Conservation (phyloP, 805 yeast species). For the Pichia ethanolica region DNA sequence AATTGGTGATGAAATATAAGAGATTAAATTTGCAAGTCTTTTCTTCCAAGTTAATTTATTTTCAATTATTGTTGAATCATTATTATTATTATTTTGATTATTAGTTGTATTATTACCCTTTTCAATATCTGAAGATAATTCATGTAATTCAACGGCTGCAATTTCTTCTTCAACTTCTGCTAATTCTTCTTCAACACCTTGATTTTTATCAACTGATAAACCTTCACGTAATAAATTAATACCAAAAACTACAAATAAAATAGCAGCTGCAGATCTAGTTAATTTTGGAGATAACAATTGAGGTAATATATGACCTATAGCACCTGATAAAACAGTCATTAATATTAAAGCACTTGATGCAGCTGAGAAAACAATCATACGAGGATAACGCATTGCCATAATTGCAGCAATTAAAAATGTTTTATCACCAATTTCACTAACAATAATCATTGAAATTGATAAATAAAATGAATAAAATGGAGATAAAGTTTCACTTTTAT, state of each 20-base stretch:
- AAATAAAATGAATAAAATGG: conserved; percentile 47
- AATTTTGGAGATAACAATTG: conserved; percentile 68
- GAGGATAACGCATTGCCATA: conserved; percentile 93
- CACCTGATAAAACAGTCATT: conserved; percentile 88
- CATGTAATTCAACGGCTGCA: conserved; percentile 51
- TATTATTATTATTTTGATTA: not conserved
- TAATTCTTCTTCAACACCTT: conserved; percentile 90
- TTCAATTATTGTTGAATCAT: too few relatives aligned
- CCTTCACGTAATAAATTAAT: conserved; percentile 73
- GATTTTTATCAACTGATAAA: conserved; percentile 64
- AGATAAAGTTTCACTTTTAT: conserved; percentile 2
- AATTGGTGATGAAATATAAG: conserved; percentile 69
- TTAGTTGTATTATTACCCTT: conserved; percentile 33
- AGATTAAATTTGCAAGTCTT: conserved; percentile 46
- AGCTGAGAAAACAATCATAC: conserved; percentile 78
- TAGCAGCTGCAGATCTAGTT: conserved; percentile 77
- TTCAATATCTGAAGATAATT: conserved; percentile 50
- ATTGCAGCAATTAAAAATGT: conserved; percentile 94
- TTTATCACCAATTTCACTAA: conserved; percentile 97
- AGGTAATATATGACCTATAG: conserved; percentile 89
- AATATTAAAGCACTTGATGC: conserved; percentile 78
- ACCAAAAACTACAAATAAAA: conserved; percentile 79
- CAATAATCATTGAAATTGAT: conserved; percentile 84
- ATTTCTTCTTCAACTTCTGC: conserved; percentile 96
- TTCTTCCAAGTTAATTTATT: not conserved